These are phyloP conservation scores for Ustilago lituana DNA, from an alignment of 1,284 basidiomycete species.

Conservation along the genomic window DNA sequence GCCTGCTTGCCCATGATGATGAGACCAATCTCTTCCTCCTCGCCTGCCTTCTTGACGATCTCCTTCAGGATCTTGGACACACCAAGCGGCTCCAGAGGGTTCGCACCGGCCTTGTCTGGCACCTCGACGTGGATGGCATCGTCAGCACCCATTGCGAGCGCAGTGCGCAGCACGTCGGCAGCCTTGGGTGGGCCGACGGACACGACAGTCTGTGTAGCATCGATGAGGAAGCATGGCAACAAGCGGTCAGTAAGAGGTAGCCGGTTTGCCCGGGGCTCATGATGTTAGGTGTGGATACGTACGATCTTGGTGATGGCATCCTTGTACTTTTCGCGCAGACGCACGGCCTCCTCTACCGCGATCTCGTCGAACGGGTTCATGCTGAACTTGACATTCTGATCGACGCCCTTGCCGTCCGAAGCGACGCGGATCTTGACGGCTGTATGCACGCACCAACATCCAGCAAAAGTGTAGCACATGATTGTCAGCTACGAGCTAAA, in stretches of 20 bases:
- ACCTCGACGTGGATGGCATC: slow-evolving; percentile 88
- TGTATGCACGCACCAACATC: slow-evolving; percentile 5
- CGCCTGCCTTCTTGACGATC: slow-evolving; percentile 77
- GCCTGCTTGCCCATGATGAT: slow-evolving; percentile 99
- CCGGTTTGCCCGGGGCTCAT: too few species aligned
- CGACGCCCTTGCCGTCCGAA: slow-evolving; percentile 66
- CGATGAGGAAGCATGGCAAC: background rate
- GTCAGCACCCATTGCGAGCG: slow-evolving; percentile 98
- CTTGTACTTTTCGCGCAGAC: slow-evolving; percentile 82
- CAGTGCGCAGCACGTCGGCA: slow-evolving; percentile 89
- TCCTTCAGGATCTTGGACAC: slow-evolving; percentile 85
- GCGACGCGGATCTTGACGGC: slow-evolving; percentile 67
- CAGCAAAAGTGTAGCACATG: too few species aligned
- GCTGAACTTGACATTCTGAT: slow-evolving; percentile 66
- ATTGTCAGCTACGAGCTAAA: too few species aligned
- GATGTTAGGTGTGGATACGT: slow-evolving; percentile 13
- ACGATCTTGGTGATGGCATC: slow-evolving; percentile 69
- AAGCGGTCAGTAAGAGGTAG: background rate
- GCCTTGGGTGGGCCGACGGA: slow-evolving; percentile 93
- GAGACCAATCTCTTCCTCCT: slow-evolving; percentile 76
- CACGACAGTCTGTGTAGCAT: slow-evolving; percentile 73
- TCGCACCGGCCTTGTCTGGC: slow-evolving; percentile 71
- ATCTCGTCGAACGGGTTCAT: slow-evolving; percentile 71
- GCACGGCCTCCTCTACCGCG: slow-evolving; percentile 96
- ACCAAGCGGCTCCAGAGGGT: slow-evolving; percentile 81